Evolutionary conservation across 257 asterid species (phyloP).

Genomic region (Misopates orontium): DNA sequence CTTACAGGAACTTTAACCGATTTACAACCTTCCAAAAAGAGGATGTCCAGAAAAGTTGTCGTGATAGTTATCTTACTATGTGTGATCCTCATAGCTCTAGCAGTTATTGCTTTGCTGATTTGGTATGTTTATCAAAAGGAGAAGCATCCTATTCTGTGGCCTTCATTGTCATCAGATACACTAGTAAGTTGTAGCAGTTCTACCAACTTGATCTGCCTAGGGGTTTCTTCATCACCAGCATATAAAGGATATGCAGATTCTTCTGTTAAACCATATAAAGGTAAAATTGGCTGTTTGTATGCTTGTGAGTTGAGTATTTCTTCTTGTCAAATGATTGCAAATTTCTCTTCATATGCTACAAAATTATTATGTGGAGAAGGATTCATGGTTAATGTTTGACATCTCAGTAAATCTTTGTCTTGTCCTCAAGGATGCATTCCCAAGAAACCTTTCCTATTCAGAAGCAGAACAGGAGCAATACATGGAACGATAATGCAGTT

Average conservation of each 20-base stretch:
- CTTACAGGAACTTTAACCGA: conserved; percentile 50
- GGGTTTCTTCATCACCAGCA: conserved; percentile 42
- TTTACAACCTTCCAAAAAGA: conserved; percentile 49
- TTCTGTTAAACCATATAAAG: conserved; percentile 42
- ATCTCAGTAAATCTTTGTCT: conserved; percentile 18
- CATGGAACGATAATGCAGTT: conserved; percentile 65
- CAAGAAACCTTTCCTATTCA: conserved; percentile 42
- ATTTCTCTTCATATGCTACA: not conserved
- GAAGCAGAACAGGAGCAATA: conserved; percentile 52
- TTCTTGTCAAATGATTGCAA: not conserved
- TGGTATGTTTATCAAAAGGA: conserved; percentile 53
- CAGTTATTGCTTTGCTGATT: conserved; percentile 45
- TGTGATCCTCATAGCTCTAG: conserved; percentile 50
- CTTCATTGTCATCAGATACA: conserved; percentile 61
- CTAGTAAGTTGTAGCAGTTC: conserved; percentile 61
- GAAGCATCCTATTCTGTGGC: conserved; percentile 43
- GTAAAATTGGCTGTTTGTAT: conserved; percentile 30
- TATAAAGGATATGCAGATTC: conserved; percentile 40
- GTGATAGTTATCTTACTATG: conserved; percentile 57
- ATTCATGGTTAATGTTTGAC: conserved; percentile 14
- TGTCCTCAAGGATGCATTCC: conserved; percentile 74
- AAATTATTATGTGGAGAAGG: conserved; percentile 5
- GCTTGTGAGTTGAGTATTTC: not conserved
- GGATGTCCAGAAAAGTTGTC: conserved; percentile 43
- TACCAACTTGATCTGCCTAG: conserved; percentile 61